Evolutionary conservation across 2,329 filamentous ascomycete species (phyloP).

Genomic region (Laburnicola sp.): DNA sequence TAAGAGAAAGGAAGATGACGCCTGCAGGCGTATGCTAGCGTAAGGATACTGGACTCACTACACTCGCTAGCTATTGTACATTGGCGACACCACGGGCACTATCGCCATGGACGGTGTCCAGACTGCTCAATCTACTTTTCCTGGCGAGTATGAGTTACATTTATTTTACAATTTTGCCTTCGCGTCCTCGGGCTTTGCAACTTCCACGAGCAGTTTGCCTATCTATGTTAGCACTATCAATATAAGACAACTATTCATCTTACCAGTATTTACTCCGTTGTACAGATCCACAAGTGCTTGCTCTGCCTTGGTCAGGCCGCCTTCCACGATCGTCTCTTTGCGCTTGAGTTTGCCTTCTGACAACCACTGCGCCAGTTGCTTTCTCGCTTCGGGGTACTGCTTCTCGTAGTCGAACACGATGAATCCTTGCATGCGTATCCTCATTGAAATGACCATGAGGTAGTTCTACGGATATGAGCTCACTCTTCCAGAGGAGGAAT

Average conservation of each 20-base stretch:
- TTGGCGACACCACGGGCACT: too few relatives aligned
- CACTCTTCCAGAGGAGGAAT: conserved; percentile 8
- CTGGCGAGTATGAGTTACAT: too few relatives aligned
- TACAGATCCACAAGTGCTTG: conserved; percentile 66
- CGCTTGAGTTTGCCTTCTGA: conserved; percentile 70
- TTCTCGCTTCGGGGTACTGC: conserved; percentile 61
- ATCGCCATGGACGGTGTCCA: too few relatives aligned
- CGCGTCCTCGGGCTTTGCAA: conserved; percentile 45
- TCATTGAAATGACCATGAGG: conserved; percentile 50
- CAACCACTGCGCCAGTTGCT: conserved; percentile 69
- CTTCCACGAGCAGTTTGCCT: conserved; percentile 57
- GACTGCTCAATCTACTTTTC: too few relatives aligned
- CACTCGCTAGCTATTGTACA: too few relatives aligned
- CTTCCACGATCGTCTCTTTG: conserved; percentile 70
- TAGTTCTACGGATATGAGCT: conserved; percentile 40
- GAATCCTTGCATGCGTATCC: conserved; percentile 58
- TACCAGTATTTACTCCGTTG: conserved; percentile 70
- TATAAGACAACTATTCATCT: conserved; percentile 34
- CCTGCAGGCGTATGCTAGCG: neutral
- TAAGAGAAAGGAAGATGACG: neutral
- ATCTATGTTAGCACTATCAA: conserved; percentile 38
- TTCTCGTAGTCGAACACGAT: conserved; percentile 69
- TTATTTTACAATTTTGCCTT: conserved; percentile 41
- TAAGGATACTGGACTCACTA: neutral
- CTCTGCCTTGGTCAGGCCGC: conserved; percentile 68